Conservation (phyloP, 495 filamentous ascomycete species). For the Daldinia loculata region DNA sequence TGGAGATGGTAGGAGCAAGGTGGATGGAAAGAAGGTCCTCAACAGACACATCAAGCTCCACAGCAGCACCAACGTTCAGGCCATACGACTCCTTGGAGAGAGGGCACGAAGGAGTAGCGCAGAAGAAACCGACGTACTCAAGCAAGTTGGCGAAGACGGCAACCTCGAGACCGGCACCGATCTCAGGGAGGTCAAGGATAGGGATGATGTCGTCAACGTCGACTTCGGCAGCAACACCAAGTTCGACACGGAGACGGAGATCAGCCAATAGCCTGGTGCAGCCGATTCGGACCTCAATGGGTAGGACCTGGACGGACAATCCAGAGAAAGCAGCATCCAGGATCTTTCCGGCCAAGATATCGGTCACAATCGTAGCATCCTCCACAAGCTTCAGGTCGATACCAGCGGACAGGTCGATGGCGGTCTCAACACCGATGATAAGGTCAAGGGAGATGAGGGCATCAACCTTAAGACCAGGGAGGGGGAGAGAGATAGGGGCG, state of each 20-base stretch:
- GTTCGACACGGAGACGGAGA: constrained; percentile 47
- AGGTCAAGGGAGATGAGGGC: constrained; percentile 52
- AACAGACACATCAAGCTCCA: constrained; percentile 47
- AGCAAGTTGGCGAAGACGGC: constrained; percentile 54
- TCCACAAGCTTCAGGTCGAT: constrained; percentile 53
- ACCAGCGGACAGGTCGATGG: constrained; percentile 53
- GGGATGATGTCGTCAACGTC: constrained; percentile 41
- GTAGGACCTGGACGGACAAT: constrained; percentile 45
- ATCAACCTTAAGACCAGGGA: constrained; percentile 50
- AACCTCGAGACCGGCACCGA: constrained; percentile 52
- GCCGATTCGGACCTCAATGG: constrained; percentile 45
- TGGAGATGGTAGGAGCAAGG: constrained; percentile 50
- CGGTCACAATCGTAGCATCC: constrained; percentile 49
- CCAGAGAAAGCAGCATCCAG: constrained; percentile 45
- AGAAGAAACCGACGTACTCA: constrained; percentile 54
- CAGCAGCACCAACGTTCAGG: constrained; percentile 50
- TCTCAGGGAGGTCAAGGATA: constrained; percentile 42
- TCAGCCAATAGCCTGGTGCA: constrained; percentile 47
- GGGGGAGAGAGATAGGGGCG: constrained; percentile 42
- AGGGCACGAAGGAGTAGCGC: constrained; percentile 42
- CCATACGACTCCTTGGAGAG: constrained; percentile 49
- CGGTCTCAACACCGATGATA: constrained; percentile 50
- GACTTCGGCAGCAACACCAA: constrained; percentile 39
- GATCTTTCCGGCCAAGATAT: constrained; percentile 53
- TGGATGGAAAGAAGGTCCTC: constrained; percentile 49